These are phyloP conservation scores for Colletotrichum tofieldiae DNA, from an alignment of 2,329 filamentous ascomycete species.

Conservation along the genomic window DNA sequence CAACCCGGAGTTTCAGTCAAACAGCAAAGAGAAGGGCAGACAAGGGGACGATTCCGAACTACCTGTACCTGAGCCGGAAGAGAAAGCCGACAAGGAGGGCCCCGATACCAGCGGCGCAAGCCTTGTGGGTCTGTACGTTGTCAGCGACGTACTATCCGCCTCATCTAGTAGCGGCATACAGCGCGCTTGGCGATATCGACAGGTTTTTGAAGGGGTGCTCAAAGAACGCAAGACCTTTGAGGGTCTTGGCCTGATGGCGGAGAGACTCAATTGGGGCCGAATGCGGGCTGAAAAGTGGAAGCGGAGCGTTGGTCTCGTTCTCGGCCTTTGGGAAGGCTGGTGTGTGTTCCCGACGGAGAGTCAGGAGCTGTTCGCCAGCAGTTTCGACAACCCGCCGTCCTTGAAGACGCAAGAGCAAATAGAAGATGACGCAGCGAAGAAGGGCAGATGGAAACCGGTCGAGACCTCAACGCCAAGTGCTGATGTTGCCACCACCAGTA, in stretches of 20 bases:
- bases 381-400: slow-evolving; percentile 80
- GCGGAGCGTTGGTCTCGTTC: slow-evolving; percentile 78
- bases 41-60: slow-evolving; percentile 55
- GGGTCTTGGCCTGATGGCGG: slow-evolving; percentile 80
- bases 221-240: slow-evolving; percentile 80
- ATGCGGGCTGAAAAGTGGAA: slow-evolving; percentile 89
- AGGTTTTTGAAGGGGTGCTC: slow-evolving; percentile 83
- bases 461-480: slow-evolving; percentile 53
- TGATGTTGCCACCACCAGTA: slow-evolving; percentile 23
- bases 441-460: slow-evolving; percentile 67
- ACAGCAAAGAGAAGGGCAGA: slow-evolving; percentile 46
- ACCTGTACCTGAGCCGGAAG: slow-evolving; percentile 55
- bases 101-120: slow-evolving; percentile 80
- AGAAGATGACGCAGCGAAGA: slow-evolving; percentile 53
- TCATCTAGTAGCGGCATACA: slow-evolving; percentile 83
- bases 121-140: slow-evolving; percentile 85
- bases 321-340: slow-evolving; percentile 81
- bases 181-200: slow-evolving; percentile 89
- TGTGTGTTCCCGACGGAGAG: slow-evolving; percentile 81
- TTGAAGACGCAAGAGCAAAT: slow-evolving; percentile 49
- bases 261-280: slow-evolving; percentile 83
- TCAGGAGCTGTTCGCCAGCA: slow-evolving; percentile 78
- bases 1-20: slow-evolving; percentile 59
- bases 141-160: slow-evolving; percentile 84
- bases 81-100: slow-evolving; percentile 60